Percentiles rank a stretch among this genome's conserved stretches.
These are phyloP conservation scores for Rhizoclosmatium sp. DNA, from an alignment of 192 early-diverging fungal species.

Conservation along the genomic window DNA sequence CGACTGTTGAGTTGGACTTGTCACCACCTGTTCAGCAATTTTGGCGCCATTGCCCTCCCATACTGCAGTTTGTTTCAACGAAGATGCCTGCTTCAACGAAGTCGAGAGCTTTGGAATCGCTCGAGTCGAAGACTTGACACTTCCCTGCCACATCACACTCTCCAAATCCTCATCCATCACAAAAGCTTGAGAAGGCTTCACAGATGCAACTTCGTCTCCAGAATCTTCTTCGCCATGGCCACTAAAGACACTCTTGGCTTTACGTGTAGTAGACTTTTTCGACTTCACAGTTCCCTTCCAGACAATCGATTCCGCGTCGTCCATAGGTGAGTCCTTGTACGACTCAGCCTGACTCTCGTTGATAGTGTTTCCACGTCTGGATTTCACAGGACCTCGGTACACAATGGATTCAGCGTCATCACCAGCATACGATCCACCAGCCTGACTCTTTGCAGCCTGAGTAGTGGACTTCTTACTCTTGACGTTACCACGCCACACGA, in stretches of 20 bases:
- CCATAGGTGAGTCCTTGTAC: background rate
- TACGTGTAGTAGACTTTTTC: constrained; percentile 16
- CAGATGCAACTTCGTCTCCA: background rate
- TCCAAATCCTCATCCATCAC: constrained; percentile 2
- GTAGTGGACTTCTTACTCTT: constrained; percentile 28
- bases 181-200: background rate
- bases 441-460: background rate
- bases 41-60: background rate
- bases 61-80: background rate
- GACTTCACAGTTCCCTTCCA: constrained; percentile 34
- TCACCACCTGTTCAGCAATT: background rate
- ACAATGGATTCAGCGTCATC: constrained; percentile 34
- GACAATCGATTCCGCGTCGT: constrained; percentile 25
- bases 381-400: constrained; percentile 30
- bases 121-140: background rate
- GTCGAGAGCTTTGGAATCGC: background rate
- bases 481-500: constrained; percentile 30
- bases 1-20: background rate
- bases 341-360: background rate
- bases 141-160: constrained; percentile 24
- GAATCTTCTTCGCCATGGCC: background rate
- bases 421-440: background rate
- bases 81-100: background rate
- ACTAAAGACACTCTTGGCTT: constrained; percentile 26
- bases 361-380: background rate